Conservation (phyloP, 2,329 filamentous ascomycete genomes). For the Penicillium expansum region DNA sequence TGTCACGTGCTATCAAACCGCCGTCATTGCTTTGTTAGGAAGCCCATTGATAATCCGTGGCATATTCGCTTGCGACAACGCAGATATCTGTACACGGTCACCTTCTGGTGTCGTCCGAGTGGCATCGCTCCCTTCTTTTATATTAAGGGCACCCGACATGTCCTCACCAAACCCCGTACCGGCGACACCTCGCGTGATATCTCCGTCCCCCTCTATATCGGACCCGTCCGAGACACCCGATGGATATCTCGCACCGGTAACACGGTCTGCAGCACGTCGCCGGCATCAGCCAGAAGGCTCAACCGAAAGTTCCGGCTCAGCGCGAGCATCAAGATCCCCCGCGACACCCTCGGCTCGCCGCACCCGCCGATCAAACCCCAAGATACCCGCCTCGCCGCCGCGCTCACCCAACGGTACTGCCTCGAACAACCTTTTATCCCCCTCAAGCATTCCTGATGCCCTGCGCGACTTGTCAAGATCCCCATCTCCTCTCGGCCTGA, state of each 20-base stretch:
- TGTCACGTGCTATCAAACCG: constrained; percentile 13
- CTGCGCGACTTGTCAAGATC: constrained; percentile 89
- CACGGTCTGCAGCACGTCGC: constrained; percentile 65
- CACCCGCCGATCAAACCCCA: constrained; percentile 42
- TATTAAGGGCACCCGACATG: constrained; percentile 40
- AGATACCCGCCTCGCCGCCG: constrained; percentile 40
- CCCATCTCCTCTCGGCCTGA: constrained; percentile 87
- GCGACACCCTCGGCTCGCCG: constrained; percentile 13
- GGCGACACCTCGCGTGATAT: constrained; percentile 81
- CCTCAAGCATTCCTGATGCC: constrained; percentile 59
- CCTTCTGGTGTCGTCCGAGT: constrained; percentile 26
- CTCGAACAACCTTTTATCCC: constrained; percentile 40
- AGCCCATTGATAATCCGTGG: constrained; percentile 21
- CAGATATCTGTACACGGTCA: constrained; percentile 19
- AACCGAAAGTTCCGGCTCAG: constrained; percentile 39
- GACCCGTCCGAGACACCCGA: constrained; percentile 50
- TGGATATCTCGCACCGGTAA: constrained; percentile 70
- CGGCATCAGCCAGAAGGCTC: constrained; percentile 53
- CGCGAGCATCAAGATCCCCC: constrained; percentile 51
- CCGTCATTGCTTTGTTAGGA: constrained; percentile 37
- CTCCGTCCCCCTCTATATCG: constrained; percentile 73
- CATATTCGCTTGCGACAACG: constrained; percentile 24
- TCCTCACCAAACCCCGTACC: constrained; percentile 59
- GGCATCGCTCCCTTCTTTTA: constrained; percentile 51
- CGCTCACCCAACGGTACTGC: constrained; percentile 36